Evolutionary conservation across 2,329 filamentous ascomycete genomes (phyloP).

Genomic region (Colletotrichum tropicicola): DNA sequence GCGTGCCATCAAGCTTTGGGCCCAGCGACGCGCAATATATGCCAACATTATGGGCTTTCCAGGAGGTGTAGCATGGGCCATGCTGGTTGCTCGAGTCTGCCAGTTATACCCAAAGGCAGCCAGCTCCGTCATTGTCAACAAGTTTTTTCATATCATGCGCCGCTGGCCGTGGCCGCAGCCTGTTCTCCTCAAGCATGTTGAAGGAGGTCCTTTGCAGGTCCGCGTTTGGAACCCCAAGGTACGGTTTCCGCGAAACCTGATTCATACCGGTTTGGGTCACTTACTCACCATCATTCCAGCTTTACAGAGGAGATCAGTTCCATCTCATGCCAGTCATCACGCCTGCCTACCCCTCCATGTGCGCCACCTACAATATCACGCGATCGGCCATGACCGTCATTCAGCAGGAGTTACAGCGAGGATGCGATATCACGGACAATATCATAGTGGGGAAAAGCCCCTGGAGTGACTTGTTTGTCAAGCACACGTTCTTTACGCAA

Average conservation of each 20-base stretch:
- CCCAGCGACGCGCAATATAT: slow-evolving; percentile 90
- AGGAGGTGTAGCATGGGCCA: slow-evolving; percentile 96
- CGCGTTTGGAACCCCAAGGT: slow-evolving; percentile 95
- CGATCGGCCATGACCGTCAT: slow-evolving; percentile 87
- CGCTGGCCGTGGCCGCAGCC: slow-evolving; percentile 95
- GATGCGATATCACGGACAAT: slow-evolving; percentile 77
- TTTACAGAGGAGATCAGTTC: slow-evolving; percentile 82
- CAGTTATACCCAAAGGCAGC: slow-evolving; percentile 95
- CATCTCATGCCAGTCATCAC: slow-evolving; percentile 99
- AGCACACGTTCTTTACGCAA: slow-evolving; percentile 91
- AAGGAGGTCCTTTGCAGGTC: slow-evolving; percentile 81
- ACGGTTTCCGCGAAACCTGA: slow-evolving; percentile 35
- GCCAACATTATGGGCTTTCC: slow-evolving; percentile 97
- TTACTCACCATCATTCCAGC: slow-evolving; percentile 48
- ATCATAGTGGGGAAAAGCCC: slow-evolving; percentile 80
- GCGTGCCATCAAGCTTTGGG: slow-evolving; percentile 96
- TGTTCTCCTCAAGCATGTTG: slow-evolving; percentile 88
- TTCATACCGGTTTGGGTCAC: background rate
- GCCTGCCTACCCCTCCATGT: slow-evolving; percentile 97
- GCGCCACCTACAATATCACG: slow-evolving; percentile 93
- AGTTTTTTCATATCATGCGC: slow-evolving; percentile 93
- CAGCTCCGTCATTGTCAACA: slow-evolving; percentile 86
- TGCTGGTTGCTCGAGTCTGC: slow-evolving; percentile 95
- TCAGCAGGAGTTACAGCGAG: slow-evolving; percentile 82
- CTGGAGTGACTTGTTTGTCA: slow-evolving; percentile 90